Evolutionary conservation across 345 rosid species (phyloP).

Genomic region (Diplotaxis tenuifolia): DNA sequence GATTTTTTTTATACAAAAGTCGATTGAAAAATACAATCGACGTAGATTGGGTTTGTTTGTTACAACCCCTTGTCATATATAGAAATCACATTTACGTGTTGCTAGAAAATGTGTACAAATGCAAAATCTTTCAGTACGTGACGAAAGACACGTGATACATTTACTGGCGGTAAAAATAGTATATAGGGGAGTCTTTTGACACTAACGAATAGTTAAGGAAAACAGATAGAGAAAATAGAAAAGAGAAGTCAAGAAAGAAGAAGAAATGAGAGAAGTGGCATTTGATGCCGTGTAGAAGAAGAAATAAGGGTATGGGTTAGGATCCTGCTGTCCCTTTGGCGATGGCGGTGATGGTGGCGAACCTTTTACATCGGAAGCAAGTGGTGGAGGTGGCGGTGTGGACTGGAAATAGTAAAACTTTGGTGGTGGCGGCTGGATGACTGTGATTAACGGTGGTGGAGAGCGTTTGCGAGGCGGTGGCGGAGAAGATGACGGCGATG

Average conservation of each 20-base stretch:
- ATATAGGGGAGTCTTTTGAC: not conserved
- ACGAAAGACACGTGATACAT: too few species aligned
- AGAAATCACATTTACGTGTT: too few species aligned
- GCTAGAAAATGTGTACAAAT: too few species aligned
- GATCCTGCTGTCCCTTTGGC: constrained; percentile 34
- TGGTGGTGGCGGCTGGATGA: constrained; percentile 36
- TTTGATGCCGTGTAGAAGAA: constrained; percentile 35
- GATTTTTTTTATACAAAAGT: too few species aligned
- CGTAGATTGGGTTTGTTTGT: too few species aligned
- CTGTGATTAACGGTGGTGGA: constrained; percentile 27
- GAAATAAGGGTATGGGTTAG: constrained; percentile 35
- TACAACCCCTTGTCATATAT: too few species aligned
- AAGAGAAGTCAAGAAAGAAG: constrained; percentile 8
- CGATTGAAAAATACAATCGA: too few species aligned
- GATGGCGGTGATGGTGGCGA: constrained; percentile 26
- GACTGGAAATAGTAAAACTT: constrained; percentile 36
- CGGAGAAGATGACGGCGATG: constrained; percentile 15
- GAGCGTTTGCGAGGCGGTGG: constrained; percentile 21
- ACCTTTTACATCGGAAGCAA: constrained; percentile 22
- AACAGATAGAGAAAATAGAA: constrained; percentile 18
- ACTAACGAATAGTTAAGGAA: constrained; percentile 3
- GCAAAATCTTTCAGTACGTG: too few species aligned
- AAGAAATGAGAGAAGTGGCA: constrained; percentile 15
- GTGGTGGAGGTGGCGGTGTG: constrained; percentile 31
- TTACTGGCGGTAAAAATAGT: too few species aligned